Conservation (phyloP, 164 flowering plant genomes). For the Chimonanthus salicifolius region DNA sequence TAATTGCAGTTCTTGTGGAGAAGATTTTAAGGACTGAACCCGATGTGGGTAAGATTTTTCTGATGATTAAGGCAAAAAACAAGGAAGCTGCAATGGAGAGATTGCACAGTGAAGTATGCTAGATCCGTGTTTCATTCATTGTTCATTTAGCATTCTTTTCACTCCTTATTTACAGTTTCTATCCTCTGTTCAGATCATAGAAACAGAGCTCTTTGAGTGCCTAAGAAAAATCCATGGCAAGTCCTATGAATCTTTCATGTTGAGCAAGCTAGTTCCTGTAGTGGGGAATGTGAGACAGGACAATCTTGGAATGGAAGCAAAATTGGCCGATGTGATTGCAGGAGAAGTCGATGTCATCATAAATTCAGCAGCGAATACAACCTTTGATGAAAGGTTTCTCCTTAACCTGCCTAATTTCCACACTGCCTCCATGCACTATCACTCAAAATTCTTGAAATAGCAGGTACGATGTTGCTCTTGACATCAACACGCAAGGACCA, state of each 20-base stretch:
- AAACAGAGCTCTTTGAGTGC: conserved; percentile 64
- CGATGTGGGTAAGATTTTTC: conserved; percentile 73
- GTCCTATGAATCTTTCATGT: conserved; percentile 66
- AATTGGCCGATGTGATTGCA: conserved; percentile 34
- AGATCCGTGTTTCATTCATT: not conserved
- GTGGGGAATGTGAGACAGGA: conserved; percentile 67
- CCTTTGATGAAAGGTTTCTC: conserved; percentile 81
- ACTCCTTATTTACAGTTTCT: not conserved
- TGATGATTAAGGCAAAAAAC: conserved; percentile 76
- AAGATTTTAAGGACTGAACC: conserved; percentile 80
- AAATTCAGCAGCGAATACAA: conserved; percentile 91
- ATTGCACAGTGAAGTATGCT: conserved; percentile 66
- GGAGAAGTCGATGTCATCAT: conserved; percentile 68
- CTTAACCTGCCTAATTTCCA: not conserved
- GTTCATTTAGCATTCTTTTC: not conserved
- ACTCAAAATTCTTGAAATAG: conserved; percentile 1
- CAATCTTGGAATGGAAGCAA: conserved; percentile 58
- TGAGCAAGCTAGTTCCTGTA: conserved; percentile 79
- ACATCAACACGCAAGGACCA: conserved; percentile 67
- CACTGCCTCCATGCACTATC: not conserved
- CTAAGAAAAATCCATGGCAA: conserved; percentile 63
- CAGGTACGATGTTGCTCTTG: conserved; percentile 72
- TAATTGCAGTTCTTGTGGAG: conserved; percentile 76
- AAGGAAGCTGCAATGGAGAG: conserved; percentile 67
- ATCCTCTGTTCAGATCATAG: conserved; percentile 41